Percentiles rank a stretch among this genome's conserved stretches.
These are phyloP conservation scores for Pseudopyrenochaeta lycopersici DNA, from an alignment of 2,329 filamentous ascomycete species.

Conservation along the genomic window DNA sequence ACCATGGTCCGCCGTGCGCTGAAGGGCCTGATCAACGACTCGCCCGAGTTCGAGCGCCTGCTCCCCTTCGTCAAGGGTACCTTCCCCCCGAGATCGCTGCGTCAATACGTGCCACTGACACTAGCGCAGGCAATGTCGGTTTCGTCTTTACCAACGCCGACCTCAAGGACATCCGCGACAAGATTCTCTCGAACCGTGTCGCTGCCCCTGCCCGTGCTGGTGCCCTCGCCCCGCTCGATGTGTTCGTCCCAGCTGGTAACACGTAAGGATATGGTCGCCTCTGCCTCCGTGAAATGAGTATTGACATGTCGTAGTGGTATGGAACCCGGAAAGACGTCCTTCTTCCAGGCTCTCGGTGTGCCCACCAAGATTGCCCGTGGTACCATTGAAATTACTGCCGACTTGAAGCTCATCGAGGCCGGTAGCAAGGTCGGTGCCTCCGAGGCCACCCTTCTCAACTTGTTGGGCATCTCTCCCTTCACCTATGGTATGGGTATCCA, in stretches of 20 bases:
- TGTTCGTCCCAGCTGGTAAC: constrained; percentile 97
- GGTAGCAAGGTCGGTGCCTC: constrained; percentile 95
- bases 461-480: constrained; percentile 92
- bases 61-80: constrained; percentile 88
- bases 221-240: constrained; percentile 91
- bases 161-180: constrained; percentile 89
- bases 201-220: constrained; percentile 97
- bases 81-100: constrained; percentile 17
- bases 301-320: constrained; percentile 69
- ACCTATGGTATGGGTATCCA: constrained; percentile 92
- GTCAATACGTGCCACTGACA: constrained; percentile 23
- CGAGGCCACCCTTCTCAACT: constrained; percentile 98
- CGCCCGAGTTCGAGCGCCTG: constrained; percentile 97
- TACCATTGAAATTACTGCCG: constrained; percentile 99
- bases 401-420: constrained; percentile 97
- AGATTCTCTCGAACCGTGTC: constrained; percentile 96
- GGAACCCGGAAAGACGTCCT: constrained; percentile 99
- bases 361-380: constrained; percentile 99
- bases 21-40: constrained; percentile 89
- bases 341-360: constrained; percentile 99
- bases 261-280: constrained; percentile 59
- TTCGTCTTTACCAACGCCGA: constrained; percentile 99
- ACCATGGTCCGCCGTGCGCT: constrained; percentile 99
- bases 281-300: constrained; percentile 1
- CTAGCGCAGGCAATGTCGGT: constrained; percentile 79